Evolutionary conservation across 768 basidiomycete species (phyloP), one percentile per base, ranked within the genome.

Genomic region (Mycena indigotica): DNA sequence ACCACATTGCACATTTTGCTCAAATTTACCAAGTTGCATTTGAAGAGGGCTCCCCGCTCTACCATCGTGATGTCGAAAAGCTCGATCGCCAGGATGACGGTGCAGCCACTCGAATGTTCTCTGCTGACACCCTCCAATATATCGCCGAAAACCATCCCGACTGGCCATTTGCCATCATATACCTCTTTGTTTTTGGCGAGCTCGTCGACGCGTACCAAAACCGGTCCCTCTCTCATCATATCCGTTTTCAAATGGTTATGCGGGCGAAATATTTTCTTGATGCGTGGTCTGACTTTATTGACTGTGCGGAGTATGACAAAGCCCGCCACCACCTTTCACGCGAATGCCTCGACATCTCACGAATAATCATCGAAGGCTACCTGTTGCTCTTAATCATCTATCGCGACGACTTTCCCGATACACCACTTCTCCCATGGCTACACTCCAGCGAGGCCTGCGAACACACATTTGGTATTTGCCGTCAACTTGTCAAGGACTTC

Each of bases 71-170:
- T 57, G 73, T 81, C 2, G 71, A 75, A 17, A 72, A 73, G 44
- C 26, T 77, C 0, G 77, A 82, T 52, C 60, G 71, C 0, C 78
- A 82, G 67, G 80, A 81, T 62, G 77, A 82, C 58, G 68, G 65
- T 56, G 79, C 79, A 0, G 80, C 79, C 0, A 53, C 70, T 3
- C 69, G 74, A 0, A 58, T 80, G 0, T 78, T 79, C 55, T 78
- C 73, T 4, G 72, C 74, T 0, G 56, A 58, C 3, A 61, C 66
- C 0, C 64, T 80, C 1, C 28, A 70, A 10, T 72, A 52, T 13
- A 28, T 72, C 8, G 46, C 56, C 2, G 48, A 69, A 0, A 48
- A 68, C 15, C 61, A 70, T 53, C 69, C 73, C 0, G 66, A 74
- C 2, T 40, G 65, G 0, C 21, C 61, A 0, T 75, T 71, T 2